Conservation (phyloP, 305 asterid genomes). For the Petunia hybrid region DNA sequence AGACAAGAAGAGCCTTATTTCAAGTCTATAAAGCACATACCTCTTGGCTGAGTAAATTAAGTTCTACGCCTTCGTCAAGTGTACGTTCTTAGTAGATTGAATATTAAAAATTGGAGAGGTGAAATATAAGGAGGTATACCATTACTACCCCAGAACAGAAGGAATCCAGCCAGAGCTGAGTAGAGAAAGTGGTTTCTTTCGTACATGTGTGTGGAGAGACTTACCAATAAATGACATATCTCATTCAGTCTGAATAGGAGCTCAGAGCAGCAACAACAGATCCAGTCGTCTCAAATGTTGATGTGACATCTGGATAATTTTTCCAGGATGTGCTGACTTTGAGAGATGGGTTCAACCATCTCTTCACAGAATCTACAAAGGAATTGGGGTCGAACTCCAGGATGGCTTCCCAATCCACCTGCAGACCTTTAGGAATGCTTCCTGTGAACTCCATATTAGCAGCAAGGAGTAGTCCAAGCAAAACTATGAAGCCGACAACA, state of each 20-base stretch:
- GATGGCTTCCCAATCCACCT: conserved; percentile 98
- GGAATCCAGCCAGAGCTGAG: conserved; percentile 21
- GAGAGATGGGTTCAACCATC: conserved; percentile 88
- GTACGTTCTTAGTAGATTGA: conserved; percentile 17
- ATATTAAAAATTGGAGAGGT: conserved; percentile 16
- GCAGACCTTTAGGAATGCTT: conserved; percentile 85
- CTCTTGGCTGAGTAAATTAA: conserved; percentile 12
- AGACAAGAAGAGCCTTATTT: conserved; percentile 26
- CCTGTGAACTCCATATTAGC: conserved; percentile 99
- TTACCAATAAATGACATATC: conserved; percentile 14
- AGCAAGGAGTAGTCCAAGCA: conserved; percentile 90
- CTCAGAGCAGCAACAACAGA: conserved; percentile 90
- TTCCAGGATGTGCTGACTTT: conserved; percentile 90
- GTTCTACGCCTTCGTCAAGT: background rate
- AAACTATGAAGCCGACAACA: conserved; percentile 78
- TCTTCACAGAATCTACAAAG: conserved; percentile 65
- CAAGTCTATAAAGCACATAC: background rate
- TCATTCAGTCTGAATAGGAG: conserved; percentile 68
- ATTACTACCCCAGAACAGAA: background rate
- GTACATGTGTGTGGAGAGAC: background rate
- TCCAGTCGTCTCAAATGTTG: conserved; percentile 89
- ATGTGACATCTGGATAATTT: conserved; percentile 85
- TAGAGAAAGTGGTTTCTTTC: conserved; percentile 8
- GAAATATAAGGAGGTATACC: conserved; percentile 17
- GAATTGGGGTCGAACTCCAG: conserved; percentile 69